Evolutionary conservation across 352 stramenopile genomes (phyloP).

Genomic region (Phytophthora uliginosa): DNA sequence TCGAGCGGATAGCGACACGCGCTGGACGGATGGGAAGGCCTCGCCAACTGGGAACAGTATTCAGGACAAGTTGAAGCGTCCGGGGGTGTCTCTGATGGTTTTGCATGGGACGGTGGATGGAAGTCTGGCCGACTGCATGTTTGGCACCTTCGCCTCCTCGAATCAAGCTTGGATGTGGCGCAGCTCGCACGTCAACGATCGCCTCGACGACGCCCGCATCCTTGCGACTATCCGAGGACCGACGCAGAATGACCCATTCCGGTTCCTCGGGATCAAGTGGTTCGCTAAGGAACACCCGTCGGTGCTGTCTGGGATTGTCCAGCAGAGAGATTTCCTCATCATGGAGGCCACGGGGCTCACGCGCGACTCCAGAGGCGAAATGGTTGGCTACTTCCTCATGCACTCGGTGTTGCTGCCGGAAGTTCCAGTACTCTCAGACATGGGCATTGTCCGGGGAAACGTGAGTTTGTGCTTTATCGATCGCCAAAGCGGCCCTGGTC

Average conservation of each 20-base stretch:
- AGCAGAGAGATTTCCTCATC: not conserved
- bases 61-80: not conserved
- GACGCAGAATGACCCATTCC: not conserved
- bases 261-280: not conserved
- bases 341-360: not conserved
- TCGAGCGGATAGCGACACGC: not conserved
- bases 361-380: not conserved
- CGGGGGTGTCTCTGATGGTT: not conserved
- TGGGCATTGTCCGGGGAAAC: conserved; percentile 1
- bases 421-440: not conserved
- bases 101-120: not conserved
- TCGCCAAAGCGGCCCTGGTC: not conserved
- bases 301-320: not conserved
- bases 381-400: not conserved
- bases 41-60: not conserved
- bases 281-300: not conserved
- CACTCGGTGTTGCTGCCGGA: not conserved
- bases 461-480: not conserved
- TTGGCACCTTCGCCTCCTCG: not conserved
- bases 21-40: not conserved
- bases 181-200: not conserved
- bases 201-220: not conserved
- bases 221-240: not conserved
- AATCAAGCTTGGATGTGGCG: not conserved
- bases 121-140: not conserved